A percentile compares a stretch with the other conserved stretches of the same genome.
Evolutionary conservation across 306 rosid species (phyloP).

Genomic region (Castanea mollissima): DNA sequence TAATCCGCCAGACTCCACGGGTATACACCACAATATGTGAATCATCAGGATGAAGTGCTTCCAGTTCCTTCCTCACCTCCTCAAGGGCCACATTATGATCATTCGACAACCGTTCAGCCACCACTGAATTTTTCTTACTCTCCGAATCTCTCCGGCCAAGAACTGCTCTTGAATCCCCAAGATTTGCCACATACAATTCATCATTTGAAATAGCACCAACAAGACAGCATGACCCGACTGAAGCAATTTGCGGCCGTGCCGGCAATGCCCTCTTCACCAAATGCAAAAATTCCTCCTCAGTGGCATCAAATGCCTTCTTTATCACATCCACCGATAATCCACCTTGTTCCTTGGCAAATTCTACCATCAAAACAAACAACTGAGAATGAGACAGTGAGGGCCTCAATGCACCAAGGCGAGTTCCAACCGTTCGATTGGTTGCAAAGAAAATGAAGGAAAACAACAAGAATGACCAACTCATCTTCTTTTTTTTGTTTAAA

Average conservation of each 20-base stretch:
- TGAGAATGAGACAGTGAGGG: not conserved
- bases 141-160: constrained; percentile 57
- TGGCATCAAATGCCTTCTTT: constrained; percentile 80
- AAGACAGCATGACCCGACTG: constrained; percentile 92
- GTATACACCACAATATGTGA: constrained; percentile 64
- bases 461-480: not conserved
- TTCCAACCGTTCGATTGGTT: not conserved
- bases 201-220: constrained; percentile 80
- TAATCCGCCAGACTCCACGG: constrained; percentile 95
- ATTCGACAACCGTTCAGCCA: constrained; percentile 78
- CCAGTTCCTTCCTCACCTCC: constrained; percentile 88
- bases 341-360: constrained; percentile 79
- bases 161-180: constrained; percentile 92
- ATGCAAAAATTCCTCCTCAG: constrained; percentile 75
- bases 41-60: constrained; percentile 95
- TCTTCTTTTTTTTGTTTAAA: not conserved
- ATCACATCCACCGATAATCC: constrained; percentile 83
- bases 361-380: constrained; percentile 39
- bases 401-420: not conserved
- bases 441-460: not conserved
- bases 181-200: constrained; percentile 78
- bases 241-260: constrained; percentile 70
- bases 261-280: constrained; percentile 66
- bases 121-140: constrained; percentile 34
- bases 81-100: constrained; percentile 93